These are phyloP conservation scores for Nicotiana rustica DNA, from an alignment of 305 asterid genomes.

Conservation along the genomic window DNA sequence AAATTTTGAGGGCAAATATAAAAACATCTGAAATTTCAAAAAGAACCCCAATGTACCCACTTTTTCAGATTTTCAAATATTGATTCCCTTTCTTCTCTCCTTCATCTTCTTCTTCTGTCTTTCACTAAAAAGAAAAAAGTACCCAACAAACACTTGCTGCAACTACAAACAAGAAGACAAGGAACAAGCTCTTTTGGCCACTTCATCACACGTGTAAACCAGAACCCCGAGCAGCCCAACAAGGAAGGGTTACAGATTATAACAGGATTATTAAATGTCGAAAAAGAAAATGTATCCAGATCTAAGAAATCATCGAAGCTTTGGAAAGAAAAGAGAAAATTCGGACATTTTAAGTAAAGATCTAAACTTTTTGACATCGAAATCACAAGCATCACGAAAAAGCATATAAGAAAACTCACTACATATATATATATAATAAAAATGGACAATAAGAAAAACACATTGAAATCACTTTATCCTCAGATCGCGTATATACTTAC, in stretches of 20 bases:
- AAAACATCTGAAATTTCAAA: too few relatives aligned
- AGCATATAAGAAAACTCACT: not conserved
- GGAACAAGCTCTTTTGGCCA: not conserved
- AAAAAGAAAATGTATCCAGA: not conserved
- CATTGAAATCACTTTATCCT: not conserved
- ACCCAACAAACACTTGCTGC: not conserved
- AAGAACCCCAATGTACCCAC: too few relatives aligned
- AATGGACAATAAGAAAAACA: not conserved
- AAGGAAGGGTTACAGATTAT: not conserved
- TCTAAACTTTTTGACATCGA: not conserved
- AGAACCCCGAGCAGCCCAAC: not conserved
- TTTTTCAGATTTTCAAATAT: too few relatives aligned
- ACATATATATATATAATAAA: not conserved
- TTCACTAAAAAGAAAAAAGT: too few relatives aligned
- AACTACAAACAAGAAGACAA: not conserved
- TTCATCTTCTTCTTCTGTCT: too few relatives aligned
- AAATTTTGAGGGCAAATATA: too few relatives aligned
- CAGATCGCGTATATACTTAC: slow-evolving; percentile 39
- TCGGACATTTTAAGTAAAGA: not conserved
- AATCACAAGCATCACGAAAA: not conserved
- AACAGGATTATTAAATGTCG: not conserved
- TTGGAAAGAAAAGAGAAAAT: slow-evolving; percentile 18
- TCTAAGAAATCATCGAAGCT: not conserved
- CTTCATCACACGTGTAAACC: not conserved
- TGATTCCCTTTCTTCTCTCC: too few relatives aligned